Evolutionary conservation across 1,284 basidiomycete species (phyloP), one percentile per base, ranked within the genome.

Genomic region (Salmacisia buchloeana): DNA sequence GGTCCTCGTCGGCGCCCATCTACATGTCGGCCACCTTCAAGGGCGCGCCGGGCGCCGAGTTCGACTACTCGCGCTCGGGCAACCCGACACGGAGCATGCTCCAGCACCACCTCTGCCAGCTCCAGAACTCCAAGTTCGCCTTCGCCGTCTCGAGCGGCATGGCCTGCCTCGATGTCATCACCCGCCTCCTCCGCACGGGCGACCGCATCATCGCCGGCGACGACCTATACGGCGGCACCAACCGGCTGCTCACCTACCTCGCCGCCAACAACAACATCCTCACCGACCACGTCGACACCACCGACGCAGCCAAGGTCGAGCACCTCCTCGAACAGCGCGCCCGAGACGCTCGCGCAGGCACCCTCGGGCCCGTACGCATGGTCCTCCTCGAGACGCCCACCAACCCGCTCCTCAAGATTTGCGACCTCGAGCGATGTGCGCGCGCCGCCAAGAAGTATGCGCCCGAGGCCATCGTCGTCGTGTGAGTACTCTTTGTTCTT

Each of bases 21-120:
- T 98, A 98, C 82, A 94, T 97, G 83, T 90, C 91, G 1, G 88
- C 96, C 23, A 98, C 96, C 0, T 99, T 99, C 87, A 98, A 98
- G 83, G 96, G 96, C 58, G 83, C 96, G 60, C 86, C 86, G 27
- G 91, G 90, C 59, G 85, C 89, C 73, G 97, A 92, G 80, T 82
- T 80, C 68, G 96, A 98, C 82, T 99, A 98, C 82, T 86, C 90
- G 18, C 85, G 96, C 65, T 92, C 90, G 72, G 96, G 96, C 33
- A 99, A 99, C 81, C 96, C 96, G 0, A 98, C 96, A 2, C 85
- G 96, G 73, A 72, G 69, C 52, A 77, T 77, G 74, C 72, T 79
- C 45, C 77, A 79, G 67, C 70, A 75, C 57, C 77, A 79, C 58
- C 68, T 79, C 41, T 71, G 71, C 62, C 70, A 74, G 68, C 66